A percentile compares a stretch with the other conserved stretches of the same genome.
phyloP scores from a whole-genome alignment of 2,329 filamentous ascomycete genomes.

The Apiospora kogelbergensis region DNA sequence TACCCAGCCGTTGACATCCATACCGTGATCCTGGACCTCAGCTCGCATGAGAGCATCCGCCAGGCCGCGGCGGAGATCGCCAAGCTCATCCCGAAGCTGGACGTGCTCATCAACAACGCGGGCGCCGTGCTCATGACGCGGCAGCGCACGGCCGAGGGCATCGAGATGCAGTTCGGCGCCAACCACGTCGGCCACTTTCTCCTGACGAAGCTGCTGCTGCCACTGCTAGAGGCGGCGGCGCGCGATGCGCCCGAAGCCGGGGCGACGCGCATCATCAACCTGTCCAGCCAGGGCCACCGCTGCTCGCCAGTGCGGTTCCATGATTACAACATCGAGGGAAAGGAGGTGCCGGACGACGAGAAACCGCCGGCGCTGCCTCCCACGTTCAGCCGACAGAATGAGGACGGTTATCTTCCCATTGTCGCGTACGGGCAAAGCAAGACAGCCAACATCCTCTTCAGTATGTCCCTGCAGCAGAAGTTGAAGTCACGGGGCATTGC shows the following conservation, averaged over 20 bases:
- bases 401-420: constrained; percentile 37
- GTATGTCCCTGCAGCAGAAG: constrained; percentile 36
- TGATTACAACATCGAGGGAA: constrained; percentile 44
- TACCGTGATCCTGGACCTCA: constrained; percentile 36
- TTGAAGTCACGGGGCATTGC: constrained; percentile 33
- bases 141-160: constrained; percentile 40
- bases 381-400: constrained; percentile 29
- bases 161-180: constrained; percentile 42
- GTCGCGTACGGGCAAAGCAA: constrained; percentile 52
- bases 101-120: constrained; percentile 45
- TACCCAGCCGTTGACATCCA: constrained; percentile 36
- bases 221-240: constrained; percentile 32
- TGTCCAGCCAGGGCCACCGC: constrained; percentile 42
- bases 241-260: constrained; percentile 26
- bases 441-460: constrained; percentile 50
- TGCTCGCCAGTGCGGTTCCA: constrained; percentile 43
- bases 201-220: constrained; percentile 38
- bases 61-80: constrained; percentile 35
- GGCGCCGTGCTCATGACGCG: constrained; percentile 37
- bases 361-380: constrained; percentile 29
- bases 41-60: constrained; percentile 36
- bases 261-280: constrained; percentile 38
- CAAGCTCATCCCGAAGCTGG: constrained; percentile 31
- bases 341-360: constrained; percentile 34
- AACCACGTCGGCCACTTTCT: constrained; percentile 40